Percentiles rank a stretch among this genome's conserved stretches.
phyloP scores from a whole-genome alignment of 2,329 filamentous ascomycete species.

The Penicillium sclerotigenum region DNA sequence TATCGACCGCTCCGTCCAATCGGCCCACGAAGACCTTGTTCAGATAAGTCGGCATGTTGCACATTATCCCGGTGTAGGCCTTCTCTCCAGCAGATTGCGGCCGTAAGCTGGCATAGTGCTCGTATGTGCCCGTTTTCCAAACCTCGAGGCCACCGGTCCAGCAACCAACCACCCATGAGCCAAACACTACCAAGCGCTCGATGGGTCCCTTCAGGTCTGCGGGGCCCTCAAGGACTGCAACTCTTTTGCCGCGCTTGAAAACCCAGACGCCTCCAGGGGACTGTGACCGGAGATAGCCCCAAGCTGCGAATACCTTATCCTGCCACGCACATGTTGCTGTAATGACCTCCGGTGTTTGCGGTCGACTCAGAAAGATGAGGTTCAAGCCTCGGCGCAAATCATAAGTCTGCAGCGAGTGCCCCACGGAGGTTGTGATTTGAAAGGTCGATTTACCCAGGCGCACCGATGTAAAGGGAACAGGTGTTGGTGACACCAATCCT shows the following conservation, averaged over 20 bases:
- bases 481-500: constrained; percentile 85
- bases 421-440: constrained; percentile 94
- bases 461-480: constrained; percentile 83
- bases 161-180: constrained; percentile 85
- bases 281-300: constrained; percentile 59
- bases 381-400: constrained; percentile 87
- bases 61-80: constrained; percentile 72
- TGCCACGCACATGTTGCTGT: constrained; percentile 88
- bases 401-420: constrained; percentile 88
- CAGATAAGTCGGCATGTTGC: constrained; percentile 87
- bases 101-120: constrained; percentile 83
- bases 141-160: constrained; percentile 74
- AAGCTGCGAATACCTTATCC: constrained; percentile 82
- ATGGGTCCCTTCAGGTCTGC: constrained; percentile 64
- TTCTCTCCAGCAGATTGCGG: constrained; percentile 59
- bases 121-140: constrained; percentile 78
- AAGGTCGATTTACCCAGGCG: constrained; percentile 92
- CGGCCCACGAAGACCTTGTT: constrained; percentile 94
- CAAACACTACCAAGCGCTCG: constrained; percentile 75
- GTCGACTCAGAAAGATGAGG: constrained; percentile 87
- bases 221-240: constrained; percentile 70
- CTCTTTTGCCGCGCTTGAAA: constrained; percentile 84
- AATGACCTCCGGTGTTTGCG: constrained; percentile 80
- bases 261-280: constrained; percentile 71
- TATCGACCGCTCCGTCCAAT: constrained; percentile 84